phyloP scores from a whole-genome alignment of 306 rosid species.

The Quercus bicolor region DNA sequence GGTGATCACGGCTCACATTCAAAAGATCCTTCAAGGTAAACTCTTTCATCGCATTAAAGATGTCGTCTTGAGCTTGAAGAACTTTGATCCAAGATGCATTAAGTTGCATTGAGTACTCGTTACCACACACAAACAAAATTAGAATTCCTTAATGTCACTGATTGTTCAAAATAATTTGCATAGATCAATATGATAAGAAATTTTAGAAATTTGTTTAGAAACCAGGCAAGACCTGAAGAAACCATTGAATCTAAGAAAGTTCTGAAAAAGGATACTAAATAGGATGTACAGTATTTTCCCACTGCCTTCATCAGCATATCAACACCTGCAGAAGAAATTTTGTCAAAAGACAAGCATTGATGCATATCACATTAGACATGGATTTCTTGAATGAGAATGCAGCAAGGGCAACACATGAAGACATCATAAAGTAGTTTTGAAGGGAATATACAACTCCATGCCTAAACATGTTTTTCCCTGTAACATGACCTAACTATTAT shows the following conservation, averaged over 20 bases:
- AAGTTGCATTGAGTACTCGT: conserved; percentile 95
- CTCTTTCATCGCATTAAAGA: conserved; percentile 79
- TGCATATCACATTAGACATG: neutral
- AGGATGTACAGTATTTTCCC: conserved; percentile 89
- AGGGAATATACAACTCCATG: neutral
- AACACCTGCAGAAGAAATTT: conserved; percentile 52
- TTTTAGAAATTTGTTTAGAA: too few relatives aligned
- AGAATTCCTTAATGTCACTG: too few relatives aligned
- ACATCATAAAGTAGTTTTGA: neutral
- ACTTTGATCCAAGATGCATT: conserved; percentile 85
- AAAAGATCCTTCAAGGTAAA: conserved; percentile 68
- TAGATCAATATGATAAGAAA: too few relatives aligned
- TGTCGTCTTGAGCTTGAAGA: conserved; percentile 95
- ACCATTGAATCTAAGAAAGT: conserved; percentile 5
- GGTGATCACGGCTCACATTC: conserved; percentile 58
- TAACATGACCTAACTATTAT: neutral
- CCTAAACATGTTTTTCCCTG: neutral
- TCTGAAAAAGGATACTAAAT: conserved; percentile 81
- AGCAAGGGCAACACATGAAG: neutral
- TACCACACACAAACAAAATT: conserved; percentile 20
- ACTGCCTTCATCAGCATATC: conserved; percentile 87
- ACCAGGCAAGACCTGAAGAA: neutral
- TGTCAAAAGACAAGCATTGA: conserved; percentile 11
- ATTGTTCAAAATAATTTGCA: too few relatives aligned
- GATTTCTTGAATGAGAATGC: neutral